Evolutionary conservation across 179 eudicot species (phyloP), one percentile per base, ranked within the genome.

Genomic region (Carnegiea gigantea): DNA sequence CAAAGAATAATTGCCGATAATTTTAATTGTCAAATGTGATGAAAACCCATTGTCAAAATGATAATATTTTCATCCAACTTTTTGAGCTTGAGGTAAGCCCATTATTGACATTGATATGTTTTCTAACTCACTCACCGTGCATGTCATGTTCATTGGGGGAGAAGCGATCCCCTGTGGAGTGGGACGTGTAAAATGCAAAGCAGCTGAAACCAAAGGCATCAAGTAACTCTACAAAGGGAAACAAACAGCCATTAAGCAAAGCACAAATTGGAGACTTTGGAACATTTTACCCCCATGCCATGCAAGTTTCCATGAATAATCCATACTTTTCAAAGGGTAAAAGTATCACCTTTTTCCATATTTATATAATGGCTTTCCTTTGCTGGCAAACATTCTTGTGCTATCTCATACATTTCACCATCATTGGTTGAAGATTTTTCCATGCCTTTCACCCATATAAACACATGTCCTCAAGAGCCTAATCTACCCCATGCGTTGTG

Each of bases 271-370:
- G 75, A 64, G 77, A 78, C 26, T 78, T 21, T 44, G n/a, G 76
- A 40, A 46, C 71, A 51, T 49, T 79, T 83, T 77, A 70, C 77
- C 78, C 57, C 36, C 36, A 33, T 33, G 36, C 36, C 36, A 33
- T 33, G 36, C 36, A 54, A 57, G 57, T 17, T 62, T 62, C 68
- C 71, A 33, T 6, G 87, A 85, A 82, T 82, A 77, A 82, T 76
- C 83, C 9, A 85, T 71, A 62, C 87, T 85, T 85, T 76, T 33
- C 33, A 9, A 70, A 6, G 68, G 78, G 87, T 85, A 85, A 85
- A 85, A 82, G 87, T 75, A 85, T 82, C 72, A 71, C 78, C 80
- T 85, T 85, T 79, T 70, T n/a, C 15, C 46, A 70, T 24, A 82
- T 79, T 70, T 68, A 57, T 57, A 17, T 57, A 57, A 81, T 74